A percentile compares a stretch with the other conserved stretches of the same genome.
Evolutionary conservation across 2,329 filamentous ascomycete genomes (phyloP).

Genomic region (Colletotrichum sp.): DNA sequence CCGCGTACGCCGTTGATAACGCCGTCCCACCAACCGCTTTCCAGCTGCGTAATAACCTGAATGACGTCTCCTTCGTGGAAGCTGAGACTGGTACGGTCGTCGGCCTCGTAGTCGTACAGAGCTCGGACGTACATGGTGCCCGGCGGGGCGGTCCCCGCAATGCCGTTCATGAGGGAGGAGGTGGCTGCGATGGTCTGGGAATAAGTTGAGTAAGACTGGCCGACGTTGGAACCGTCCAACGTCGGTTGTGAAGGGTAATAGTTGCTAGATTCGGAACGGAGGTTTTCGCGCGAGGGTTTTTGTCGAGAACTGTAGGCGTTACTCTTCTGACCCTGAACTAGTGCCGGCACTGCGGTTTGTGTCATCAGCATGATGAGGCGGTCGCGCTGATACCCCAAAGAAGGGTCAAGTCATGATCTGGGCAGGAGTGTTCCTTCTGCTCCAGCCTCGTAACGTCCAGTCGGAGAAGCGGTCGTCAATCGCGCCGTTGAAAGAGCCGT

Average conservation of each 20-base stretch:
- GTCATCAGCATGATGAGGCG: conserved; percentile 60
- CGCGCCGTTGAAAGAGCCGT: not conserved
- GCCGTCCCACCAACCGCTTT: conserved; percentile 99
- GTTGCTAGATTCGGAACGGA: conserved; percentile 23
- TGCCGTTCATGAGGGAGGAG: conserved; percentile 59
- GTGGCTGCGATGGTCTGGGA: conserved; percentile 27
- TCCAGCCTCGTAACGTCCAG: not conserved
- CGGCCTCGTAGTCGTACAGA: conserved; percentile 96
- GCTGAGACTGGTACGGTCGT: conserved; percentile 95
- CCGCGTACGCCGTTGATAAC: conserved; percentile 96
- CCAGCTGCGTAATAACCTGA: conserved; percentile 91
- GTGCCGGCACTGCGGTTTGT: conserved; percentile 49
- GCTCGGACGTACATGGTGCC: conserved; percentile 90
- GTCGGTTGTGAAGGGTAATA: conserved; percentile 12
- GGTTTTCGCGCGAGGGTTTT: conserved; percentile 15
- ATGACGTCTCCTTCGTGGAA: conserved; percentile 98
- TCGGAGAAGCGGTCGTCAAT: not conserved
- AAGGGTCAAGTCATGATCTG: conserved; percentile 22
- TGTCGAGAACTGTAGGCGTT: conserved; percentile 38
- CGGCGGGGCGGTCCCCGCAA: conserved; percentile 62
- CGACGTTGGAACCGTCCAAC: conserved; percentile 23
- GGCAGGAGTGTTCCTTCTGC: not conserved
- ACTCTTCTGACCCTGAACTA: conserved; percentile 47
- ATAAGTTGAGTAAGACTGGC: conserved; percentile 26
- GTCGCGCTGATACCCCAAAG: conserved; percentile 20